Evolutionary conservation across 192 early-diverging fungal genomes (phyloP).

Genomic region (Coemansia guatemalensis): DNA sequence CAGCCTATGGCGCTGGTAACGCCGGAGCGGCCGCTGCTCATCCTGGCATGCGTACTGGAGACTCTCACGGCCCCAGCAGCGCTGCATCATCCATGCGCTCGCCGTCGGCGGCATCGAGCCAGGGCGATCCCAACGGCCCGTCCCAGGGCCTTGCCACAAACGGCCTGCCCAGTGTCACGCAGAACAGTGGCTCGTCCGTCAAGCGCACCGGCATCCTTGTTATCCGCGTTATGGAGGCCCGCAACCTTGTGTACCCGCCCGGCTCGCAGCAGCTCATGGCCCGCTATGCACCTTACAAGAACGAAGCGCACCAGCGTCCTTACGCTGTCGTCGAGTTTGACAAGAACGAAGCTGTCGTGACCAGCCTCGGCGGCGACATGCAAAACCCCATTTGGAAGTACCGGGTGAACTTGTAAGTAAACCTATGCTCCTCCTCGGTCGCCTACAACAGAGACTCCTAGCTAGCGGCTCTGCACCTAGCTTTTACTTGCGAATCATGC

Average conservation of each 20-base stretch:
- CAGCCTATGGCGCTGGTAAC: slow-evolving; percentile 24
- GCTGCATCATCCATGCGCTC: slow-evolving; percentile 27
- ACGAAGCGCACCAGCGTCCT: slow-evolving; percentile 68
- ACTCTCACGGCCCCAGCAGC: slow-evolving; percentile 14
- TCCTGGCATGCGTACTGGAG: slow-evolving; percentile 12
- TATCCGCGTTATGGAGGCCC: slow-evolving; percentile 81
- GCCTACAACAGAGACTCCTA: not conserved
- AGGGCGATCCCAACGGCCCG: slow-evolving; percentile 10
- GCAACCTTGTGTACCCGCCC: slow-evolving; percentile 68
- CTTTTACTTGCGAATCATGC: not conserved
- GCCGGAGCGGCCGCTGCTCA: slow-evolving; percentile 14
- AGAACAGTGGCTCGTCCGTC: slow-evolving; percentile 24
- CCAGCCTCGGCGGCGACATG: slow-evolving; percentile 74
- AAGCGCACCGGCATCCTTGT: slow-evolving; percentile 67
- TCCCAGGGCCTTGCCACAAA: slow-evolving; percentile 34
- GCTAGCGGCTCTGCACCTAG: not conserved
- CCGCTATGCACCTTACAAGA: slow-evolving; percentile 57
- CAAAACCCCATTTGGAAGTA: slow-evolving; percentile 76
- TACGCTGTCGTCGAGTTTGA: slow-evolving; percentile 93
- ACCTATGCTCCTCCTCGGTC: not conserved
- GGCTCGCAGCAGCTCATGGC: slow-evolving; percentile 58
- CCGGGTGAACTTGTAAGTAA: slow-evolving; percentile 75
- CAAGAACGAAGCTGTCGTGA: slow-evolving; percentile 89
- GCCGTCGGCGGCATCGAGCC: slow-evolving; percentile 18
- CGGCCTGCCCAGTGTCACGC: slow-evolving; percentile 44